Base-by-base conservation (phyloP, 352 stramenopile species). In the Pythium dissotocum region DNA sequence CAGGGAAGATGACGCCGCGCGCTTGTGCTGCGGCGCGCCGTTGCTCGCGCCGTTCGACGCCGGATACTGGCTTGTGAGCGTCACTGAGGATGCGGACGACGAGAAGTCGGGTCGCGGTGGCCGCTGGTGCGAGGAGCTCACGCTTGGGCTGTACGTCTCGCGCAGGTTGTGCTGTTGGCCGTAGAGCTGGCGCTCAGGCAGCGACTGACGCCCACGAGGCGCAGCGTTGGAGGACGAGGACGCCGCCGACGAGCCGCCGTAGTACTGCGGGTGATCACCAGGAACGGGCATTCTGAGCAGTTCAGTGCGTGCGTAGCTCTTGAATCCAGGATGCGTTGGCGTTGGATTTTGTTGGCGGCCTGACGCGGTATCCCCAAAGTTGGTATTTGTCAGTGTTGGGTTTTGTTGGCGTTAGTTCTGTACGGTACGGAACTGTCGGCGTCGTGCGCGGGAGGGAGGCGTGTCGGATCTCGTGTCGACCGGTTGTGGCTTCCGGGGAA, bases 121-220 rank as follows among this genome's bases (percentile, higher is more conserved):
- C 14, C 55, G 46, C 24, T 36, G 16, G 38, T 21, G 26, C 44
- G 58, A 56, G 7, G 40, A 56, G 56, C 40, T 24, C 30, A 33
- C 6, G 53, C 42, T 57, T 8, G 55, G 38, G 26, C 53, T 63
- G 26, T 32, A 38, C 42, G 53, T 6, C 21, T 66, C 60, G 35
- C 46, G 36, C 61, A 55, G 60, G 58, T 42, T 32, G 56, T 38
- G 56, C 55, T 57, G 13, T 32, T 52, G 56, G 24, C 54, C 32
- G 58, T 58, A 65, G 24, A 71, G 49, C 24, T 61, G 65, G 16
- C 65, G 65, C 21, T 67, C 65, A n/a, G 65, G 59, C 52, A 71
- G 40, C 9, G 65, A 67, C 59, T 67, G 65, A n/a, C 58, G 65
- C 3, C 40, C 49, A 32, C 58, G 59, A 38, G 36, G 36, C 24